phyloP scores from a whole-genome alignment of 2,329 filamentous ascomycete genomes.

The Alternaria triticina region DNA sequence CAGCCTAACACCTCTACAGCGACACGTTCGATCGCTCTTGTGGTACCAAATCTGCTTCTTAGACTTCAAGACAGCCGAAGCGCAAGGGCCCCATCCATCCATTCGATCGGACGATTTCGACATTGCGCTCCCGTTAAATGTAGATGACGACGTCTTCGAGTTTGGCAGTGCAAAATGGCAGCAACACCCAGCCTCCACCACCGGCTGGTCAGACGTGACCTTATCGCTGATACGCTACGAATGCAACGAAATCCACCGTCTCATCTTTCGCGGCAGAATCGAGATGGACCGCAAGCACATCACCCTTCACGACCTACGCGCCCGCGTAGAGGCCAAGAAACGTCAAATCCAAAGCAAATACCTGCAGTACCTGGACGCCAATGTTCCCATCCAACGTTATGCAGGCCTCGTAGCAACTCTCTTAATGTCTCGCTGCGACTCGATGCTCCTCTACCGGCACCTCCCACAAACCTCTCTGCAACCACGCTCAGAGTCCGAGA shows the following conservation, averaged over 20 bases:
- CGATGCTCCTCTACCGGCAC: slow-evolving; percentile 48
- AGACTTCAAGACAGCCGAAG: slow-evolving; percentile 48
- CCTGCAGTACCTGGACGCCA: slow-evolving; percentile 42
- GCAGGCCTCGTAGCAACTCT: slow-evolving; percentile 47
- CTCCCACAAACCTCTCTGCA: slow-evolving; percentile 44
- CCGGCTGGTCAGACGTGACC: slow-evolving; percentile 45
- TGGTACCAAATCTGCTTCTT: slow-evolving; percentile 50
- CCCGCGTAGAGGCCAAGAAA: slow-evolving; percentile 44
- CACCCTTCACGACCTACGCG: slow-evolving; percentile 45
- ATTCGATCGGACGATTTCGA: slow-evolving; percentile 48
- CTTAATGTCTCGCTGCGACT: slow-evolving; percentile 48
- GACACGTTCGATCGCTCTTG: slow-evolving; percentile 45
- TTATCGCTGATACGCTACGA: slow-evolving; percentile 46
- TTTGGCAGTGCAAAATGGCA: slow-evolving; percentile 45
- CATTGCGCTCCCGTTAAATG: slow-evolving; percentile 45
- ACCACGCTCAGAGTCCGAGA: slow-evolving; percentile 45
- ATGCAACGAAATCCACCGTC: slow-evolving; percentile 47
- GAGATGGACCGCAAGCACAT: slow-evolving; percentile 48
- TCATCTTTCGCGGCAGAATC: slow-evolving; percentile 47
- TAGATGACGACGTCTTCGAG: slow-evolving; percentile 48
- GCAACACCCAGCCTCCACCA: slow-evolving; percentile 38
- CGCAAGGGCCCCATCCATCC: slow-evolving; percentile 46
- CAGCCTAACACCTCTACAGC: slow-evolving; percentile 44
- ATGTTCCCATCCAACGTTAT: slow-evolving; percentile 44
- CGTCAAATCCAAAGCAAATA: slow-evolving; percentile 44